Percentiles rank a stretch among this genome's conserved stretches.
phyloP scores from a whole-genome alignment of 2,329 filamentous ascomycete genomes.

The Trichophyton verrucosum region DNA sequence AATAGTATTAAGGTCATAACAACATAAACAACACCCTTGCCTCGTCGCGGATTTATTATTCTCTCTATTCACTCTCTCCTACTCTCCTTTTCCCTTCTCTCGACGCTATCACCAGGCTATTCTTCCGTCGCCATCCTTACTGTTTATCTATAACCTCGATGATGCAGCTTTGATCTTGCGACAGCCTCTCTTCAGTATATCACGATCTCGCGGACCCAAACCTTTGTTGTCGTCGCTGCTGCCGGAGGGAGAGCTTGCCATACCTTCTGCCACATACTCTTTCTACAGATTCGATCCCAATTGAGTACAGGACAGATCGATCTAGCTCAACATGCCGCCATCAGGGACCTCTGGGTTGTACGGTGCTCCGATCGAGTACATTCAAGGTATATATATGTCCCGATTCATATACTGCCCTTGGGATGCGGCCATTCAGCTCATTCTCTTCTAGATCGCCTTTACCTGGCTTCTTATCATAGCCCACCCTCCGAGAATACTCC shows the following conservation, averaged over 20 bases:
- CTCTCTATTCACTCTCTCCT: constrained; percentile 10
- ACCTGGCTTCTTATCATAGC: constrained; percentile 82
- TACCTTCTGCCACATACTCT: too few species aligned
- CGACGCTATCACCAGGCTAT: not conserved
- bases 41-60: constrained; percentile 7
- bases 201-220: constrained; percentile 7
- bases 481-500: constrained; percentile 67
- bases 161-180: constrained; percentile 3
- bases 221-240: constrained; percentile 9
- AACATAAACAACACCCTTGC: not conserved
- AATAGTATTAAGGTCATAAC: not conserved
- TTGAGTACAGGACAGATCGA: constrained; percentile 3
- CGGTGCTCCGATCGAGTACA: constrained; percentile 91
- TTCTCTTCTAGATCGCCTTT: constrained; percentile 57
- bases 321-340: constrained; percentile 32
- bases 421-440: not conserved
- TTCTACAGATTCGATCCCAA: not conserved
- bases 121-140: not conserved
- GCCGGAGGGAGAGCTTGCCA: not conserved
- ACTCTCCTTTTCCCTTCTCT: constrained; percentile 8
- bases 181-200: not conserved
- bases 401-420: not conserved
- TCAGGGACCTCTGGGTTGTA: constrained; percentile 47
- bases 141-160: not conserved
- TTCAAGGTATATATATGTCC: constrained; percentile 60